Base-by-base conservation (phyloP, 192 early-diverging fungal genomes). In the Coemansia sp. region DNA sequence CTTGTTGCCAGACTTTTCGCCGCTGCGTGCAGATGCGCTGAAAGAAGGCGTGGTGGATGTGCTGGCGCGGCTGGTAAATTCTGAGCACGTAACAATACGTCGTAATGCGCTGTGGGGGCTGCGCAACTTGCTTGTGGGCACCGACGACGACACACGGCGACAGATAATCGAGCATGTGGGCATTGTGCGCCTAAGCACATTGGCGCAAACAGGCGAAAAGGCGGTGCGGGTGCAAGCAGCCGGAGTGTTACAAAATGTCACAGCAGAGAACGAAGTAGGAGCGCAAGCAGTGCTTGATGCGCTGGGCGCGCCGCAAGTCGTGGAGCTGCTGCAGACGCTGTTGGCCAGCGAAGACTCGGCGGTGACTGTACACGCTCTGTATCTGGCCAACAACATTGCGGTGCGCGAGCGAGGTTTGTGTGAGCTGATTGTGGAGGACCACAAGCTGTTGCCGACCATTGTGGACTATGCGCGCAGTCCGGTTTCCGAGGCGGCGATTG, bases 21-120 rank as follows among this genome's bases (percentile, higher is more conserved):
- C 77, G 3, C 40, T 73, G 60, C 46, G 71, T 21, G 48, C 48
- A 15, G 77, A 80, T 1, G 77, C 77, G 48, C 68, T 80, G 19
- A 70, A 71, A 57, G 71, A 60, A 15, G 71, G 71, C 6, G 52
- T 80, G 22, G 42, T 80, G 21, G 64, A 66, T 25, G 66, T 49
- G 11, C 56, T 80, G 17, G 71, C 58, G 15, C 22, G 21, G 53
- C 62, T 80, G 38, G 40, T 80, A 9, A 52, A 63, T 9, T 62
- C 71, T 0, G 25, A 36, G 23, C 58, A 26, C 42, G 23, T 61
- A 7, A 46, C 57, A 11, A 47, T 80, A 22, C 65, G 77, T 4
- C 67, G 71, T 44, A 80, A 80, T 44, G 77, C 68, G 15, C 62
- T 80, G 61, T 80, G 77, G 77, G 62, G 71, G 26, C 59, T 80